Conservation (phyloP, 106 monocot genomes). For the Vanilla planifolia region DNA sequence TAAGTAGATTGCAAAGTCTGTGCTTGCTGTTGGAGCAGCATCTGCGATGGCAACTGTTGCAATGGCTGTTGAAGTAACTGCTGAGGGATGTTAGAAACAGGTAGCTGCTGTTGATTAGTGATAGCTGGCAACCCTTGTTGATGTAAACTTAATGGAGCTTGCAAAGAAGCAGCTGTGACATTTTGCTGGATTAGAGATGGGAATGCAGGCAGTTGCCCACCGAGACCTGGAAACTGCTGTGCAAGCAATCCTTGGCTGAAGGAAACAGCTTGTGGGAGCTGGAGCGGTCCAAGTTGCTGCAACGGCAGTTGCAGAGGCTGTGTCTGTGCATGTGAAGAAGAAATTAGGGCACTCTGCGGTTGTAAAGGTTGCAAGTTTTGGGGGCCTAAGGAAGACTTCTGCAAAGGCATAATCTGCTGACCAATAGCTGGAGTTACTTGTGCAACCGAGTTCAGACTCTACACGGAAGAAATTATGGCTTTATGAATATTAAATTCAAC, state of each 20-base stretch:
- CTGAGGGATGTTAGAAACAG: slow-evolving; percentile 29
- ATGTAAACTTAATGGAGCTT: slow-evolving; percentile 29
- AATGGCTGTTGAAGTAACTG: slow-evolving; percentile 60
- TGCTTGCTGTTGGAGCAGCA: slow-evolving; percentile 74
- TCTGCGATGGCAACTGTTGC: slow-evolving; percentile 60
- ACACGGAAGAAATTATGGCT: neutral
- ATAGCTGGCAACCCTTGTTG: slow-evolving; percentile 24
- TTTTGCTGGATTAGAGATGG: slow-evolving; percentile 47
- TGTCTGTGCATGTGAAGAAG: slow-evolving; percentile 33
- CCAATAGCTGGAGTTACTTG: slow-evolving; percentile 36
- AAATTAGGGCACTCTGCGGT: slow-evolving; percentile 39
- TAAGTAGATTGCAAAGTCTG: slow-evolving; percentile 76
- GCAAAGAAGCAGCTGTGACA: slow-evolving; percentile 22
- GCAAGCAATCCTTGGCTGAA: slow-evolving; percentile 26
- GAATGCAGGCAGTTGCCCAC: slow-evolving; percentile 35
- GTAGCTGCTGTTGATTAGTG: slow-evolving; percentile 53
- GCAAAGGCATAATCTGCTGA: slow-evolving; percentile 54
- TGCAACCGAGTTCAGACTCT: slow-evolving; percentile 50
- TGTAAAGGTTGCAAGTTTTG: slow-evolving; percentile 42
- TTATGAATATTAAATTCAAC: neutral
- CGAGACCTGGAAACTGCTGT: slow-evolving; percentile 40
- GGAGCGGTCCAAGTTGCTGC: slow-evolving; percentile 52
- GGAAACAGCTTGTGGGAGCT: slow-evolving; percentile 48
- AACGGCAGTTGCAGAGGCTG: slow-evolving; percentile 39
- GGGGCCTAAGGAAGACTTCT: slow-evolving; percentile 40